phyloP scores from a whole-genome alignment of 2,329 filamentous ascomycete species.

The Alternaria triticimaculans region DNA sequence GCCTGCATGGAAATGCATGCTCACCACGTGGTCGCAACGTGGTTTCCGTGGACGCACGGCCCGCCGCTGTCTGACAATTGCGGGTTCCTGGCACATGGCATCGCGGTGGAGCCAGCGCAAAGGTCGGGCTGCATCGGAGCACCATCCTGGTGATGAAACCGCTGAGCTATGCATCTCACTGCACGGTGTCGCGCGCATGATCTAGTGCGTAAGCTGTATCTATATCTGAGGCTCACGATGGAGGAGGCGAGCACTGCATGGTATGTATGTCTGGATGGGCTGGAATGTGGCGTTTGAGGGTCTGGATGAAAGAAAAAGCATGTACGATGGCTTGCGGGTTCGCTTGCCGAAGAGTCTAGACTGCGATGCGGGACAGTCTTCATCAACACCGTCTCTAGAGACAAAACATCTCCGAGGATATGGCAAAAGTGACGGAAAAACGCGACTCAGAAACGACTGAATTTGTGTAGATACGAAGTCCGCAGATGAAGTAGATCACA shows the following conservation, averaged over 20 bases:
- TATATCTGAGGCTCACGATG: background rate
- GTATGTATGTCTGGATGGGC: background rate
- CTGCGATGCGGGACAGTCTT: background rate
- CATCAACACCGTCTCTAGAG: background rate
- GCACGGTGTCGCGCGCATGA: background rate
- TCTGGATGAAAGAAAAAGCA: background rate
- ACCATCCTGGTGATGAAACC: slow-evolving; percentile 2
- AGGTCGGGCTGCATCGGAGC: background rate
- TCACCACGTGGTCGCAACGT: slow-evolving; percentile 13
- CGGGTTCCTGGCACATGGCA: background rate
- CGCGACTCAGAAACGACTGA: background rate
- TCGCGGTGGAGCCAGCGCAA: slow-evolving; percentile 1
- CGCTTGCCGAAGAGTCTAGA: slow-evolving; percentile 1
- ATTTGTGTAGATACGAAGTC: background rate
- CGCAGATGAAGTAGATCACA: background rate
- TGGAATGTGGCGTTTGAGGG: background rate
- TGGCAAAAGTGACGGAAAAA: background rate
- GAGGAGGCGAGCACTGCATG: background rate
- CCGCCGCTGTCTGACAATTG: background rate
- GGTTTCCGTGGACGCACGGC: slow-evolving; percentile 5
- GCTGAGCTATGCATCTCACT: background rate
- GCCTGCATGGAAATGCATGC: slow-evolving; percentile 13
- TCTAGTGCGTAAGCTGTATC: background rate
- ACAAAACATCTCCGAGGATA: background rate
- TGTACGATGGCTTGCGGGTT: background rate